A percentile compares a stretch with the other conserved stretches of the same genome.
Evolutionary conservation across 139 green algal species (phyloP).

Genomic region (Coccomyxa sp.): DNA sequence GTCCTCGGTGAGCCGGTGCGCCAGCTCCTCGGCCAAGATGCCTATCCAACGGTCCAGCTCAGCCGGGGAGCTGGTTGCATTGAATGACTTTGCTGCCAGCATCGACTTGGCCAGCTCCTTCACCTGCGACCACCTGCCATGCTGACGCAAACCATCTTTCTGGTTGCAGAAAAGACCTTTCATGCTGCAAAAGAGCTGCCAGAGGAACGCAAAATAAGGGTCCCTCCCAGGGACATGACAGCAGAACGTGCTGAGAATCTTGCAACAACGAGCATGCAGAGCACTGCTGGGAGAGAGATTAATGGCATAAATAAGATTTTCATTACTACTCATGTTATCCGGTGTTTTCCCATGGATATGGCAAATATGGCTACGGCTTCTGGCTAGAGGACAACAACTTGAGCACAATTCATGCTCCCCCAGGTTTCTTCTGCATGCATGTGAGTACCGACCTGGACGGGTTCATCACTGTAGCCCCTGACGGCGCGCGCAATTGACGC

Average conservation of each 20-base stretch:
- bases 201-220: neutral
- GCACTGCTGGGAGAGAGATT: too few species aligned
- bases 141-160: neutral
- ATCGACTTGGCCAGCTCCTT: conserved; percentile 55
- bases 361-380: too few species aligned
- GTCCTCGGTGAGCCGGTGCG: conserved; percentile 48
- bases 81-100: conserved; percentile 78
- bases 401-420: too few species aligned
- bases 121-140: neutral
- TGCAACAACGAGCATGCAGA: too few species aligned
- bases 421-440: too few species aligned
- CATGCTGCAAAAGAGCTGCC: neutral
- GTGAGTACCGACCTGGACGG: conserved; percentile 6
- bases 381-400: too few species aligned
- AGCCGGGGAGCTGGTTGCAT: conserved; percentile 35
- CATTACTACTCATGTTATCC: too few species aligned
- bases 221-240: neutral
- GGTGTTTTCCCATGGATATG: too few species aligned
- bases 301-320: too few species aligned
- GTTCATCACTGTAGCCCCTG: conserved; percentile 21
- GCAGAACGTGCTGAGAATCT: neutral
- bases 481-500: conserved; percentile 31
- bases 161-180: neutral
- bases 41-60: conserved; percentile 50
- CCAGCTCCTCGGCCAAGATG: conserved; percentile 75